phyloP scores from a whole-genome alignment of 2,329 filamentous ascomycete genomes.

The Curvularia eragrostidis region DNA sequence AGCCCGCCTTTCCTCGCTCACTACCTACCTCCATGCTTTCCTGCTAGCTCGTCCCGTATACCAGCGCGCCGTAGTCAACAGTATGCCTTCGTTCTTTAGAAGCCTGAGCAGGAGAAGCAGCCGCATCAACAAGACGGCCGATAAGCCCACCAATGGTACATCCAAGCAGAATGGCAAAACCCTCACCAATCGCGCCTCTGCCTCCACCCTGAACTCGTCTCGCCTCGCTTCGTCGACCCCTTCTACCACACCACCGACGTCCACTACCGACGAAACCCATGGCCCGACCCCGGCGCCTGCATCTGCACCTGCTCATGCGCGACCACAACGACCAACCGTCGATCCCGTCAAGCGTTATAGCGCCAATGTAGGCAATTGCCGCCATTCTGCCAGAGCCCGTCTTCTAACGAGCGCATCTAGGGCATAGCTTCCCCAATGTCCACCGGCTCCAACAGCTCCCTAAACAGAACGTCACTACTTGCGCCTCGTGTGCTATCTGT shows the following conservation, averaged over 20 bases:
- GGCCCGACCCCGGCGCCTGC: conserved; percentile 49
- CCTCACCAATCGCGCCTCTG: conserved; percentile 64
- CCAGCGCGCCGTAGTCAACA: conserved; percentile 19
- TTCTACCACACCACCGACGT: conserved; percentile 67
- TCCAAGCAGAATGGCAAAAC: conserved; percentile 31
- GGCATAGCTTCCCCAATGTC: conserved; percentile 62
- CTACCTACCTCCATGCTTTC: conserved; percentile 24
- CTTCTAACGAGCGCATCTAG: conserved; percentile 26
- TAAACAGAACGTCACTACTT: conserved; percentile 74
- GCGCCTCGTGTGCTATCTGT: conserved; percentile 82
- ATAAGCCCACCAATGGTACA: conserved; percentile 23
- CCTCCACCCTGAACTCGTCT: conserved; percentile 65
- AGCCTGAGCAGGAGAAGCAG: conserved; percentile 76
- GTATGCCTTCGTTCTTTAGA: conserved; percentile 70
- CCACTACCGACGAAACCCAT: conserved; percentile 72
- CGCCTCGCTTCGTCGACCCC: conserved; percentile 73
- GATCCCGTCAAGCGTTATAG: conserved; percentile 64
- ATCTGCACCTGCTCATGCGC: conserved; percentile 40
- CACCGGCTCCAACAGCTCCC: conserved; percentile 57
- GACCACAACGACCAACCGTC: conserved; percentile 52
- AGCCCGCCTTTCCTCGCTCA: conserved; percentile 21
- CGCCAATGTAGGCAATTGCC: conserved; percentile 40
- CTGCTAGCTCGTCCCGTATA: conserved; percentile 15
- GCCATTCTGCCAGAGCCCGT: neutral
- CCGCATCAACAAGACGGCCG: conserved; percentile 64